Percentiles rank a stretch among this genome's conserved stretches.
These are phyloP conservation scores for Annulohypoxylon nitens DNA, from an alignment of 495 filamentous ascomycete genomes.

Conservation along the genomic window DNA sequence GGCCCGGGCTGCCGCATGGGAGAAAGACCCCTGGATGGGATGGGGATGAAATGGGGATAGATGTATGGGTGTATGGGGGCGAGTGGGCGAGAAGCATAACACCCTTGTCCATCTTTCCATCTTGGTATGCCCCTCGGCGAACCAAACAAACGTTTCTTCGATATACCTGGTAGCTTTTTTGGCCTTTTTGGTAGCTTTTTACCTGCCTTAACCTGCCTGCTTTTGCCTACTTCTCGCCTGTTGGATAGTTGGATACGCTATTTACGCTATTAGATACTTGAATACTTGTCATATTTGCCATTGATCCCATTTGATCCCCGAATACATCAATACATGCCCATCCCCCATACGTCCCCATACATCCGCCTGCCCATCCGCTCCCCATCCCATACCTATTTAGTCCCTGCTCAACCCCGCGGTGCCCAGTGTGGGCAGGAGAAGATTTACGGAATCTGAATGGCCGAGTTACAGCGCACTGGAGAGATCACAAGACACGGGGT, in stretches of 20 bases:
- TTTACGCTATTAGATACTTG: background rate
- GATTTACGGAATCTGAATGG: constrained; percentile 52
- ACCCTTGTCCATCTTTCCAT: background rate
- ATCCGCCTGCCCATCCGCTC: background rate
- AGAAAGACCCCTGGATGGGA: constrained; percentile 37
- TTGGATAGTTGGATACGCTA: too few species aligned
- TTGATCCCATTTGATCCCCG: background rate
- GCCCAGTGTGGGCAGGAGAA: constrained; percentile 45
- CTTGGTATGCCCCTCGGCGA: constrained; percentile 5
- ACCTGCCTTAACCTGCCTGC: background rate
- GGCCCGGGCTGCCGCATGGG: constrained; percentile 52
- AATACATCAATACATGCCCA: background rate
- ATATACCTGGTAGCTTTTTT: constrained; percentile 12
- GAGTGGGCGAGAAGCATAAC: constrained; percentile 7
- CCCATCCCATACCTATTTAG: constrained; percentile 46
- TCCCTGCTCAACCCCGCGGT: constrained; percentile 52
- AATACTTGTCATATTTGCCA: constrained; percentile 4
- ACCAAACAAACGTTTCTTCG: constrained; percentile 2
- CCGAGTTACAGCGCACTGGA: constrained; percentile 48
- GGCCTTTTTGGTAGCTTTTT: constrained; percentile 2
- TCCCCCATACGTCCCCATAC: background rate
- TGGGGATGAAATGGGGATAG: constrained; percentile 3
- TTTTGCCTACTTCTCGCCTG: background rate
- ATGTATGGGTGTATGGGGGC: background rate
- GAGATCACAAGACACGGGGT: constrained; percentile 53